A percentile compares a stretch with the other conserved stretches of the same genome.
phyloP scores from a whole-genome alignment of 768 basidiomycete species.

The Leucosporidium creatinivorum region DNA sequence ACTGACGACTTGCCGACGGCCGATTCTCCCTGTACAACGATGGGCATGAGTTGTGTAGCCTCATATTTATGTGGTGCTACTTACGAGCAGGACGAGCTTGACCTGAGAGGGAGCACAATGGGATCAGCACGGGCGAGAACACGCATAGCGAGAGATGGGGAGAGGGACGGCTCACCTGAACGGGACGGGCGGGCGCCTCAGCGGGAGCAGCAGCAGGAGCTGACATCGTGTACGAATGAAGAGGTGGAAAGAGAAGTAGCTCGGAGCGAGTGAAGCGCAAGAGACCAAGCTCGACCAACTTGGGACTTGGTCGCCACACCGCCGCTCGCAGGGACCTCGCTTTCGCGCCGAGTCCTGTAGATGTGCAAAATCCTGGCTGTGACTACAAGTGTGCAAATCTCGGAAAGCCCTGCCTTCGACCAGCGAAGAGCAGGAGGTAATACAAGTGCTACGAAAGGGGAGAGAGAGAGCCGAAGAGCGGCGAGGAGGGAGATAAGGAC shows the following conservation, averaged over 20 bases:
- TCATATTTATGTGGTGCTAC: constrained; percentile 33
- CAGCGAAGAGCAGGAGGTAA: not conserved
- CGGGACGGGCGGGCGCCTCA: constrained; percentile 1
- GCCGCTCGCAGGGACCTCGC: too few species aligned
- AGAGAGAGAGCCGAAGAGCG: not conserved
- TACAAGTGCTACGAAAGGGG: not conserved
- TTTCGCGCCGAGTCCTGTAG: too few species aligned
- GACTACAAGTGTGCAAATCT: too few species aligned
- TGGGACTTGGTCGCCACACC: too few species aligned
- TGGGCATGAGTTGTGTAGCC: not conserved
- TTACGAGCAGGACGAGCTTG: constrained; percentile 88
- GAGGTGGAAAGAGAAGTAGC: too few species aligned
- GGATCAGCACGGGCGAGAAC: not conserved
- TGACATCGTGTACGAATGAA: not conserved
- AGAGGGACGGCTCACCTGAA: not conserved
- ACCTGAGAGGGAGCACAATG: constrained; percentile 55
- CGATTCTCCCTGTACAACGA: constrained; percentile 64
- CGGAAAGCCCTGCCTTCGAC: not conserved
- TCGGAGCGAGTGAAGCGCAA: too few species aligned
- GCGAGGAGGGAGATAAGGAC: too few species aligned
- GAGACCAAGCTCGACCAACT: too few species aligned
- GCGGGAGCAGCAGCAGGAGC: not conserved
- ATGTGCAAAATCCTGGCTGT: too few species aligned
- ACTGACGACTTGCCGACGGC: constrained; percentile 97
- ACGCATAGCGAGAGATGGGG: not conserved